phyloP scores from a whole-genome alignment of 2,329 filamentous ascomycete genomes.

The Davidsoniella neocaledoniae region DNA sequence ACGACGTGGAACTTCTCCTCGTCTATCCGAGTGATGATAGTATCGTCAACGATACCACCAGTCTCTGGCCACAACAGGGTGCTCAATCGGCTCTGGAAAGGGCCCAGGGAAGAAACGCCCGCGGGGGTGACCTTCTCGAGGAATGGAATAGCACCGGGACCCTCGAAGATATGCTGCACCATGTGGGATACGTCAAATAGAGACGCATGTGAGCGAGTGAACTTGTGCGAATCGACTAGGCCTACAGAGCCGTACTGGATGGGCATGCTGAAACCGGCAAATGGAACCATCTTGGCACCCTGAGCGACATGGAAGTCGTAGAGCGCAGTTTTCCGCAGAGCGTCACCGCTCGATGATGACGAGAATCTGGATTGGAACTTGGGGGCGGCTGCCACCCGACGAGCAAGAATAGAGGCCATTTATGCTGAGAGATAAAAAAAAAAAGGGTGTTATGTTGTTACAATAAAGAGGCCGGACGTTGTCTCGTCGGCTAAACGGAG shows the following conservation, averaged over 20 bases:
- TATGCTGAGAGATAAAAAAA: background rate
- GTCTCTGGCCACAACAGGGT: slow-evolving; percentile 61
- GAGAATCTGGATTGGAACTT: slow-evolving; percentile 9
- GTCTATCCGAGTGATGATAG: slow-evolving; percentile 68
- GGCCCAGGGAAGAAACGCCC: slow-evolving; percentile 43
- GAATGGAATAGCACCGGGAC: slow-evolving; percentile 63
- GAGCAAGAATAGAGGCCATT: slow-evolving; percentile 10
- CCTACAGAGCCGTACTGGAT: slow-evolving; percentile 68
- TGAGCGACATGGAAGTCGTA: slow-evolving; percentile 62
- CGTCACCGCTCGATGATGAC: slow-evolving; percentile 15
- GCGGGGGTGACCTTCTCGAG: slow-evolving; percentile 73
- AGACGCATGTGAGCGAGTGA: slow-evolving; percentile 74
- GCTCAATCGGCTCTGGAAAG: slow-evolving; percentile 66
- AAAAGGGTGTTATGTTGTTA: too few relatives aligned
- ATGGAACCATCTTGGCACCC: slow-evolving; percentile 91
- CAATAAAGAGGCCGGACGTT: too few relatives aligned
- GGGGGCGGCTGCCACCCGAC: slow-evolving; percentile 4
- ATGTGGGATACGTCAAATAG: slow-evolving; percentile 96
- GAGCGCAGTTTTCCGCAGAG: slow-evolving; percentile 50
- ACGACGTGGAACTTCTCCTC: slow-evolving; percentile 75
- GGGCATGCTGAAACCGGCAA: slow-evolving; percentile 84
- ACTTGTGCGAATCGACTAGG: slow-evolving; percentile 72
- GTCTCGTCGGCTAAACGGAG: too few relatives aligned
- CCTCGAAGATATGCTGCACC: slow-evolving; percentile 77
- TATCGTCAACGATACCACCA: slow-evolving; percentile 90